phyloP scores from a whole-genome alignment of 139 green algal species.

The Penium margaritaceum region DNA sequence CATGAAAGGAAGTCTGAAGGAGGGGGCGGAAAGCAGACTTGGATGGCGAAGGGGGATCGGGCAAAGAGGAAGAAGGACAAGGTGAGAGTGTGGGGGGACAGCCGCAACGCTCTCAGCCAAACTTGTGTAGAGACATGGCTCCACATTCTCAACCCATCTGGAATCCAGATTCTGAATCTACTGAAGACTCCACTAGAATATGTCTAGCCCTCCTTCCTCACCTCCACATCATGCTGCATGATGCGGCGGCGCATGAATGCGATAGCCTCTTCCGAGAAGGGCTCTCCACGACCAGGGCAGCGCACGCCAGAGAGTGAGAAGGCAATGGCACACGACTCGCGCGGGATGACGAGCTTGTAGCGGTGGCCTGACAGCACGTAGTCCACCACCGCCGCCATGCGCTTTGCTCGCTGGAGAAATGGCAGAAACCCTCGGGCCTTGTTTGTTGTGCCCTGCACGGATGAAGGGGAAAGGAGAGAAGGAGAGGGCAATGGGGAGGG shows the following conservation, averaged over 20 bases:
- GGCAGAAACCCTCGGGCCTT: slow-evolving; percentile 82
- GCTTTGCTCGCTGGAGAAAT: slow-evolving; percentile 79
- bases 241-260: slow-evolving; percentile 67
- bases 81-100: too few species aligned
- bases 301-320: slow-evolving; percentile 80
- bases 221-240: slow-evolving; percentile 41
- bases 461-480: neutral
- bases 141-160: too few species aligned
- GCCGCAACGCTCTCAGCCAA: too few species aligned
- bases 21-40: too few species aligned
- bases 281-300: slow-evolving; percentile 64
- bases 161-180: too few species aligned
- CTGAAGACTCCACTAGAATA: too few species aligned
- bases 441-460: slow-evolving; percentile 19
- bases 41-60: too few species aligned
- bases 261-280: slow-evolving; percentile 74
- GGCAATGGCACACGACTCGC: slow-evolving; percentile 76
- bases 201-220: neutral
- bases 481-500: neutral
- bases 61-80: too few species aligned
- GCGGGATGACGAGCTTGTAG: slow-evolving; percentile 73
- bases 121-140: too few species aligned
- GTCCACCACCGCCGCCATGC: slow-evolving; percentile 68
- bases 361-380: slow-evolving; percentile 74
- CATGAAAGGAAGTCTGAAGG: too few species aligned